Evolutionary conservation across 495 filamentous ascomycete species (phyloP).

Genomic region (Penicillium arizonense): DNA sequence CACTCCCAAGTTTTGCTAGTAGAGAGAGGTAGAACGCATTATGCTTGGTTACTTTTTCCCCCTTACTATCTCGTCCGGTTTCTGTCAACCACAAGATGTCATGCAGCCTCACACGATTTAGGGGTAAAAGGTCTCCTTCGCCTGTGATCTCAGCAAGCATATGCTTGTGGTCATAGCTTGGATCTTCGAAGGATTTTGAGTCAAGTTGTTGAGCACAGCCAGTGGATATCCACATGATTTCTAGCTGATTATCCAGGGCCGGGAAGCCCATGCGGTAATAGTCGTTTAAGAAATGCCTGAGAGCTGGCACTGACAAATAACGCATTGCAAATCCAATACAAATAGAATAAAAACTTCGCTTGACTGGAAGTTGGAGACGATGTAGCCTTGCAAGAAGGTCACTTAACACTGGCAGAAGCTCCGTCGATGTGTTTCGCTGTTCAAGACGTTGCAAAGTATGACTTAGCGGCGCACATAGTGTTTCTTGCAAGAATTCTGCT

Average conservation of each 20-base stretch:
- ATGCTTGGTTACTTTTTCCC: neutral
- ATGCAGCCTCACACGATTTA: constrained; percentile 15
- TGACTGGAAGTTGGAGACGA: constrained; percentile 8
- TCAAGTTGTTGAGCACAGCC: constrained; percentile 19
- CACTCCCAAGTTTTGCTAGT: constrained; percentile 21
- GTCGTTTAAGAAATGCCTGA: constrained; percentile 23
- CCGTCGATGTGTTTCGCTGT: constrained; percentile 17
- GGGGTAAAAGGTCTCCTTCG: constrained; percentile 7
- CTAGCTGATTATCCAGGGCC: neutral
- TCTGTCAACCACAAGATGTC: constrained; percentile 20
- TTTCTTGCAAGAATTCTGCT: constrained; percentile 6
- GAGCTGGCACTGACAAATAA: constrained; percentile 22
- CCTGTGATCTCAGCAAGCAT: constrained; percentile 29
- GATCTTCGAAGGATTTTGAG: constrained; percentile 20
- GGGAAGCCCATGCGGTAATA: constrained; percentile 4
- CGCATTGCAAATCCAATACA: constrained; percentile 20
- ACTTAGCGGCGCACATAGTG: neutral
- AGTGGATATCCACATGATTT: constrained; percentile 16
- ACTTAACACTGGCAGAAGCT: constrained; percentile 28
- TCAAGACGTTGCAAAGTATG: constrained; percentile 15
- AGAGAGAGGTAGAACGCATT: constrained; percentile 14
- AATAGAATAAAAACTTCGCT: constrained; percentile 22
- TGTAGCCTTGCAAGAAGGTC: constrained; percentile 27
- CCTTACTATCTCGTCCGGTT: neutral
- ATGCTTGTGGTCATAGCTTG: constrained; percentile 17